phyloP scores from a whole-genome alignment of 345 rosid species.

The Cardiospermum halicacabum region DNA sequence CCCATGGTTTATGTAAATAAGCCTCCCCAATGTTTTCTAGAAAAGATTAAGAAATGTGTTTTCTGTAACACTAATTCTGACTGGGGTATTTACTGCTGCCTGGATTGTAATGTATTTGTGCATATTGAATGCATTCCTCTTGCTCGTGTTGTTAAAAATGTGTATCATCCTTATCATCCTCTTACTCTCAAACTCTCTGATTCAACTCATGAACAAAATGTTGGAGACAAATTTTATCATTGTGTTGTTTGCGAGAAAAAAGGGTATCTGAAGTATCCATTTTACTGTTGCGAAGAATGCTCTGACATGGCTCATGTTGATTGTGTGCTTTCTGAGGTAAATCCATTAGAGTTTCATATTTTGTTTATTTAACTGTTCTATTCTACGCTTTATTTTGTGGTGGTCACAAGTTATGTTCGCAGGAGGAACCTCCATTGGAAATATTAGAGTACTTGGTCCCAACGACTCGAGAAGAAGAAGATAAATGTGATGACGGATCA shows the following conservation, averaged over 20 bases:
- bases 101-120: background rate
- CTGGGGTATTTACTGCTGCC: background rate
- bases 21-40: too few species aligned
- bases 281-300: constrained; percentile 20
- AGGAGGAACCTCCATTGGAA: background rate
- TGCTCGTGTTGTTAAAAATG: background rate
- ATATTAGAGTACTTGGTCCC: background rate
- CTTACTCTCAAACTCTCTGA: background rate
- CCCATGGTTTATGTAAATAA: too few species aligned
- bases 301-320: constrained; percentile 21
- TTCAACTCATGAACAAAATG: background rate
- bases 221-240: background rate
- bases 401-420: background rate
- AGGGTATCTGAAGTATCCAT: constrained; percentile 10
- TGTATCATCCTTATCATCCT: background rate
- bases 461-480: background rate
- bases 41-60: too few species aligned
- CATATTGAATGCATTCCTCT: background rate
- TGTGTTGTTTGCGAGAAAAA: constrained; percentile 16
- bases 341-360: too few species aligned
- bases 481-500: too few species aligned
- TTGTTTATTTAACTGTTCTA: too few species aligned
- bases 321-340: constrained; percentile 13
- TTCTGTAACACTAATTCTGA: too few species aligned
- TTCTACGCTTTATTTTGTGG: too few species aligned